Conservation (phyloP, 208 protist species). For the Vickermania spadyakhi region DNA sequence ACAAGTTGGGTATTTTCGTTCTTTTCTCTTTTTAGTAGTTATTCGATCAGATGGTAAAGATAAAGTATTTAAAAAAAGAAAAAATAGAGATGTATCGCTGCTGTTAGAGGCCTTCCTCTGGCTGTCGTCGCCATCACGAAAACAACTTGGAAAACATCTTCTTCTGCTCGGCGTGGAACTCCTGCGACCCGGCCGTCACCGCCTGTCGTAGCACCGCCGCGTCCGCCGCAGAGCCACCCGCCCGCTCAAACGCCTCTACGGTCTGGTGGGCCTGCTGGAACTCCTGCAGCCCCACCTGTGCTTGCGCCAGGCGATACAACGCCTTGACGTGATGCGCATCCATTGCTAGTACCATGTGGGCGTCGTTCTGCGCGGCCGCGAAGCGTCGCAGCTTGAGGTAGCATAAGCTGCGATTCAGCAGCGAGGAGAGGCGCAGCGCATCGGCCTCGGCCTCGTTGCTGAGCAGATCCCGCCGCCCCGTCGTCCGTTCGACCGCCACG, state of each 20-base stretch:
- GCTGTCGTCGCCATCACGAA: too few relatives aligned
- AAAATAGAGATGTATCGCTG: too few relatives aligned
- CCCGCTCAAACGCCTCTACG: slow-evolving; percentile 18
- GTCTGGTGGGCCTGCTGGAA: slow-evolving; percentile 28
- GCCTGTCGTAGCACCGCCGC: slow-evolving; percentile 18
- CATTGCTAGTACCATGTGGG: slow-evolving; percentile 22
- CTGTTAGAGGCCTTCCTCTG: too few relatives aligned
- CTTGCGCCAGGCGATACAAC: slow-evolving; percentile 51
- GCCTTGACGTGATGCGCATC: slow-evolving; percentile 42
- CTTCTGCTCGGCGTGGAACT: slow-evolving; percentile 30
- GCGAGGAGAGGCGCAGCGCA: slow-evolving; percentile 26
- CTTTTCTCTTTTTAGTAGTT: too few relatives aligned
- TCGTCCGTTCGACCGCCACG: slow-evolving; percentile 37
- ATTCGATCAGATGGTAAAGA: too few relatives aligned
- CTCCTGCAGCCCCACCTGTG: slow-evolving; percentile 37
- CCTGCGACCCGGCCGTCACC: slow-evolving; percentile 22
- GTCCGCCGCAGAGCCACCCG: slow-evolving; percentile 27
- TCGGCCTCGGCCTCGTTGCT: slow-evolving; percentile 42
- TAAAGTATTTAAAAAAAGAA: too few relatives aligned
- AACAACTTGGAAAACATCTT: slow-evolving; percentile 72
- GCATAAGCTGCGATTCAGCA: slow-evolving; percentile 68
- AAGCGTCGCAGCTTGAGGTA: slow-evolving; percentile 18
- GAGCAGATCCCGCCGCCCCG: slow-evolving; percentile 60
- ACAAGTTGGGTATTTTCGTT: too few relatives aligned
- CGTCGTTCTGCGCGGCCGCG: slow-evolving; percentile 31